Evolutionary conservation across 2,329 filamentous ascomycete species (phyloP).

Genomic region (Ceratocystis eucalypticola): DNA sequence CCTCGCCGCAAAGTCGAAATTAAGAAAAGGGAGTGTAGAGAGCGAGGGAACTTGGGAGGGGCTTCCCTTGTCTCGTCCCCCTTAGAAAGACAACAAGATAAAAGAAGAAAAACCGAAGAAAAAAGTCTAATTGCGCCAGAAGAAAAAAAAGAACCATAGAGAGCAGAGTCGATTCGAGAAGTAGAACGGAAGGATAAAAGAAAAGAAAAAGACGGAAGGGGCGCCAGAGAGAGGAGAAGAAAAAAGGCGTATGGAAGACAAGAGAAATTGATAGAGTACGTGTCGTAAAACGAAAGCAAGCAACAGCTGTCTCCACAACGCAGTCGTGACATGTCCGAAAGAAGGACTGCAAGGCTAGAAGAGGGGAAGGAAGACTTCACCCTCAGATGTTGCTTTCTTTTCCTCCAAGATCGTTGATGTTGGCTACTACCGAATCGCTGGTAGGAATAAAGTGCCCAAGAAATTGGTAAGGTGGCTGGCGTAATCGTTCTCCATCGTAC

Average conservation of each 20-base stretch:
- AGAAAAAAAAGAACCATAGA: background rate
- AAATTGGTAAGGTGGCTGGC: too few relatives aligned
- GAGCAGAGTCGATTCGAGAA: background rate
- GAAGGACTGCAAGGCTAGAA: too few relatives aligned
- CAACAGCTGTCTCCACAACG: too few relatives aligned
- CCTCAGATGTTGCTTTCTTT: too few relatives aligned
- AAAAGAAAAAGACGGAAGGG: background rate
- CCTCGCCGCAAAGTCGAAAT: background rate
- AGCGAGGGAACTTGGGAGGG: background rate
- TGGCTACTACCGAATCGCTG: too few relatives aligned
- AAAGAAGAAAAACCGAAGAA: background rate
- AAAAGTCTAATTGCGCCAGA: background rate
- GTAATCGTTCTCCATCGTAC: too few relatives aligned
- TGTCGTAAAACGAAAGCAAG: background rate
- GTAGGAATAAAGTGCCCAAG: too few relatives aligned
- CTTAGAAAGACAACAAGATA: background rate
- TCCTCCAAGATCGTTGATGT: too few relatives aligned
- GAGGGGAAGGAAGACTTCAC: too few relatives aligned
- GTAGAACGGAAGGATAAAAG: background rate
- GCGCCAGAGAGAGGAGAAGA: too few relatives aligned
- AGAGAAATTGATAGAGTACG: background rate
- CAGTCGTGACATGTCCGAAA: too few relatives aligned
- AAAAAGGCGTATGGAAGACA: too few relatives aligned
- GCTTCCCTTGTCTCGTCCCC: background rate
- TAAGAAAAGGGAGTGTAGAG: background rate